These are phyloP conservation scores for Hordeum pubiflorum DNA, from an alignment of 202 grass and related monocot species.

Conservation along the genomic window DNA sequence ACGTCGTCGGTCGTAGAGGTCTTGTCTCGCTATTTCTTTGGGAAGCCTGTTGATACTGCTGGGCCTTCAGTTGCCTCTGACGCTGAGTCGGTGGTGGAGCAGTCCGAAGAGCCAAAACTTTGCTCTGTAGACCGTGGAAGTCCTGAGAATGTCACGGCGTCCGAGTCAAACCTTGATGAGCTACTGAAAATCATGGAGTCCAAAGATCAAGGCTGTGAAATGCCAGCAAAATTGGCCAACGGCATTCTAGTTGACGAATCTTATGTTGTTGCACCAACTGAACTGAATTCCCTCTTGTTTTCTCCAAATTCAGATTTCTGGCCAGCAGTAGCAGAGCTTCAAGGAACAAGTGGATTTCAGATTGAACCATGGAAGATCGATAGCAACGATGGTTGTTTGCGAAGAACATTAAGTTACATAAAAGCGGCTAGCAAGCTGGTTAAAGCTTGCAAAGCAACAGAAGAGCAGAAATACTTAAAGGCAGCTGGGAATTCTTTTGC, in stretches of 20 bases:
- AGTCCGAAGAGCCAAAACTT: constrained; percentile 25
- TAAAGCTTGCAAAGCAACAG: constrained; percentile 61
- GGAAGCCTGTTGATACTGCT: constrained; percentile 25
- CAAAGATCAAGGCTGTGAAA: constrained; percentile 51
- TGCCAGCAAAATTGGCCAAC: constrained; percentile 43
- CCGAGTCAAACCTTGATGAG: constrained; percentile 42
- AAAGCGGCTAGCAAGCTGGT: constrained; percentile 66
- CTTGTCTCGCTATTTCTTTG: constrained; percentile 52
- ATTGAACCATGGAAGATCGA: constrained; percentile 57
- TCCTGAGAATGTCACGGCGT: background rate
- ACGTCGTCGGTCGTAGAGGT: constrained; percentile 50
- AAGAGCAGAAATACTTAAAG: constrained; percentile 68
- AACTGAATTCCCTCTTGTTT: constrained; percentile 59
- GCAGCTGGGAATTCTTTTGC: constrained; percentile 48
- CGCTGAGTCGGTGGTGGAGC: constrained; percentile 26
- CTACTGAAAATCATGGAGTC: constrained; percentile 46
- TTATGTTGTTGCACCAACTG: constrained; percentile 30
- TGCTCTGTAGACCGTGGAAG: constrained; percentile 31
- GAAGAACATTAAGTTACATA: constrained; percentile 46
- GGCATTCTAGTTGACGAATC: constrained; percentile 54
- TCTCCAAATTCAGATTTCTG: constrained; percentile 49
- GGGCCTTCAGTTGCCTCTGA: constrained; percentile 11
- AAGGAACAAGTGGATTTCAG: constrained; percentile 62
- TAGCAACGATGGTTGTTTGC: constrained; percentile 29
- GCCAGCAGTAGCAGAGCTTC: constrained; percentile 49